Base-by-base conservation (phyloP, 805 yeast species). In the Ogataea corticis region DNA sequence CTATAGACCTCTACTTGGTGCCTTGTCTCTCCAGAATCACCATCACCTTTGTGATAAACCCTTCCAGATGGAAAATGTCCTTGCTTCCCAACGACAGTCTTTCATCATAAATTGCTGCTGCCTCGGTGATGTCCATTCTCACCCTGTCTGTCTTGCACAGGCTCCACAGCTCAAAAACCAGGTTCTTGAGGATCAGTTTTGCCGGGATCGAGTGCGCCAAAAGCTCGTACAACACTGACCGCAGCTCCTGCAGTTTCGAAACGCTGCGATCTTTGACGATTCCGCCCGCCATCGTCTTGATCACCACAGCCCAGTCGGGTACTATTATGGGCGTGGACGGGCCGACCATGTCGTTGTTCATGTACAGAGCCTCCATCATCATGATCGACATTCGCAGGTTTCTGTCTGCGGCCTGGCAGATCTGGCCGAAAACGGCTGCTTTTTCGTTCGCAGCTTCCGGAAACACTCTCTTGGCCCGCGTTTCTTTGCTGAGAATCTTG, bases 171-270 rank as follows among this genome's bases (percentile, higher is more conserved):
- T 61, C 59, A 36, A 63, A 59, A 19, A 71, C 61, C 38, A 85
- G 62, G 33, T 71, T 82, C 58, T 87, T 88, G 55, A 92, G 68
- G 16, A 94, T 83, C n/a, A 81, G 69, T 46, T 83, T 77, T 2
- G 97, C 84, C 0, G 99, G 98, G 32, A 94, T 92, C 56, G 98
- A 91, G 65, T 94, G 99, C 0, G 97, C 82, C 28, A 94, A 66
- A 29, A 94, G 70, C 62, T 94, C 97, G 65, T 94, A 87, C 39
- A 92, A 68, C 19, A 80, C 71, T 28, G 85, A 70, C 72, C 95
- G 74, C 55, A 84, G 69, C 60, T 82, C 77, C 31, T 79, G 79
- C 48, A 79, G 63, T 30, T 72, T 72, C 14, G 82, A 71, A 17
- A 90, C 96, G 1, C 83, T 75, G 53, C 88, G 77, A 35, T 80